Evolutionary conservation across 2,329 filamentous ascomycete species (phyloP).

Genomic region (Shiraia sp.): DNA sequence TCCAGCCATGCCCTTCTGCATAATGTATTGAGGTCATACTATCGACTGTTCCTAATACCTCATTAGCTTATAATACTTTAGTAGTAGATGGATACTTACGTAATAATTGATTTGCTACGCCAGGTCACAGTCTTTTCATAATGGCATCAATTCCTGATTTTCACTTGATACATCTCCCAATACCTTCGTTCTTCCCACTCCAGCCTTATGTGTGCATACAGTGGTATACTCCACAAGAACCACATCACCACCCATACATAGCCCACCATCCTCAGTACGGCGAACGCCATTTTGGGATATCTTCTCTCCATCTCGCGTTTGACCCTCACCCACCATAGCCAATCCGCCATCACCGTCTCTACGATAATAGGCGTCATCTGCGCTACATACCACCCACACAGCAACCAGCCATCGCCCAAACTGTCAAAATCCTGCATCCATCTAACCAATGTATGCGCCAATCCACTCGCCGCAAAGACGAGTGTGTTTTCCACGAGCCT

Average conservation of each 20-base stretch:
- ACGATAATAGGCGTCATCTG: slow-evolving; percentile 23
- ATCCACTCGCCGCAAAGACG: slow-evolving; percentile 22
- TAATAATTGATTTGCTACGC: no score
- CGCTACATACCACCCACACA: slow-evolving; percentile 16
- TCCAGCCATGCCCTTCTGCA: no score
- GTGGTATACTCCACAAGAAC: slow-evolving; percentile 23
- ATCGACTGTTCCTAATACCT: no score
- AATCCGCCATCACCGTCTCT: slow-evolving; percentile 10
- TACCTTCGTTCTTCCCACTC: slow-evolving; percentile 15
- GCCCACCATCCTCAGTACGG: slow-evolving; percentile 12
- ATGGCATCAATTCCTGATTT: no score
- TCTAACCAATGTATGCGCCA: slow-evolving; percentile 15
- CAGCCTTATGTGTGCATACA: slow-evolving; percentile 10
- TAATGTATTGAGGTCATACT: no score
- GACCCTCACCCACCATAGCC: slow-evolving; percentile 5
- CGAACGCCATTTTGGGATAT: slow-evolving; percentile 1
- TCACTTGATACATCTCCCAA: slow-evolving; percentile 1
- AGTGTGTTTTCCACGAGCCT: slow-evolving; percentile 20
- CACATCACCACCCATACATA: slow-evolving; percentile 20
- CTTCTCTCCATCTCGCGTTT: slow-evolving; percentile 1
- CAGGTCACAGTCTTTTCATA: no score
- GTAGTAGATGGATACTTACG: no score
- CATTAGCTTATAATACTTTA: no score
- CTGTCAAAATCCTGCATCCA: slow-evolving; percentile 9
- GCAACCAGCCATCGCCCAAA: slow-evolving; percentile 12